These are phyloP conservation scores for Apophysomyces ossiformis DNA, from an alignment of 371 early-diverging fungal species.

Conservation along the genomic window DNA sequence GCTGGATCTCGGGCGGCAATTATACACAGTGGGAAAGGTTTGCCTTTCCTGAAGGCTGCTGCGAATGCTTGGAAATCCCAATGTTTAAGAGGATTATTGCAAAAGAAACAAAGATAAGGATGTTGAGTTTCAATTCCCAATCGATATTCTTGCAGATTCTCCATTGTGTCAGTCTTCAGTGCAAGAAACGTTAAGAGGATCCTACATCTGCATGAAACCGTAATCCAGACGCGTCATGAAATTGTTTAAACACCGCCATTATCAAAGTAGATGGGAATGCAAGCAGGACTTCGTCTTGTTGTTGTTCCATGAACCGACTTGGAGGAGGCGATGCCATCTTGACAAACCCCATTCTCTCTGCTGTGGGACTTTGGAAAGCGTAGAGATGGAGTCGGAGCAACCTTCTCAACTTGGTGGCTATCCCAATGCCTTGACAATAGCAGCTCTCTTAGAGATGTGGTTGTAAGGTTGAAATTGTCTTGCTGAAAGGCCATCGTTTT, in stretches of 20 bases:
- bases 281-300: not conserved
- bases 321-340: constrained; percentile 8
- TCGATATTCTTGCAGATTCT: constrained; percentile 8
- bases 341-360: constrained; percentile 7
- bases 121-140: constrained; percentile 3
- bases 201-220: not conserved
- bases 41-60: constrained; percentile 1
- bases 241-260: constrained; percentile 2
- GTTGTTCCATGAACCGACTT: constrained; percentile 9
- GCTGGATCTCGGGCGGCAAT: no score
- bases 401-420: constrained; percentile 8
- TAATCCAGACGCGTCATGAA: not conserved
- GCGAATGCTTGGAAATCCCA: constrained; percentile 7
- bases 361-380: constrained; percentile 8
- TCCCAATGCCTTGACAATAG: constrained; percentile 9
- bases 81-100: constrained; percentile 1
- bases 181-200: constrained; percentile 6
- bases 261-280: constrained; percentile 1
- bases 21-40: not conserved
- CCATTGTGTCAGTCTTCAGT: constrained; percentile 6
- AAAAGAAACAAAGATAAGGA: constrained; percentile 4
- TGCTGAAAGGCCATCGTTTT: constrained; percentile 5
- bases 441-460: constrained; percentile 1
- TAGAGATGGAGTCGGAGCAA: constrained; percentile 6
- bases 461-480: constrained; percentile 8